Conservation (phyloP, 371 early-diverging fungal species). For the Vittaforma corneae region DNA sequence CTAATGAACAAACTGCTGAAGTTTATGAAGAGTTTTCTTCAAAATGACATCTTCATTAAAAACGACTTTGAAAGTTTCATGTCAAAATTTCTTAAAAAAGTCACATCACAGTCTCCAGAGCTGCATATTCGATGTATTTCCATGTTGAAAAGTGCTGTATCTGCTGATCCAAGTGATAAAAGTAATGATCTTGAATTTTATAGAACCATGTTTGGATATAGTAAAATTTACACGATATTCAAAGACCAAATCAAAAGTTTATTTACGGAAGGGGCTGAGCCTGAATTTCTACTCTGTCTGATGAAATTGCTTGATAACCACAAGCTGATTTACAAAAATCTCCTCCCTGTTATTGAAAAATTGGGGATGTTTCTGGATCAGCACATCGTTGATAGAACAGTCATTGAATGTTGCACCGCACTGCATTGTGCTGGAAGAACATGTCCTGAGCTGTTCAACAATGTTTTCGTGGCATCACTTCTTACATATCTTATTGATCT, state of each 20-base stretch:
- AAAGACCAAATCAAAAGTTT: conserved; percentile 29
- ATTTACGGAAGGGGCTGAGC: conserved; percentile 3
- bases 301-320: conserved; percentile 42
- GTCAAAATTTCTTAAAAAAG: background rate
- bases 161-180: background rate
- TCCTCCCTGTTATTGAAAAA: conserved; percentile 29
- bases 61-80: conserved; percentile 13
- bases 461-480: conserved; percentile 22
- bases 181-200: conserved; percentile 26
- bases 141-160: background rate
- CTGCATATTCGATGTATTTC: background rate
- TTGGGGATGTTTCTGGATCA: conserved; percentile 36
- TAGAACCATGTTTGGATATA: conserved; percentile 44
- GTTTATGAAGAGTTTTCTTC: conserved; percentile 2
- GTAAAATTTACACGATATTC: conserved; percentile 39
- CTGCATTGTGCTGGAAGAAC: conserved; percentile 10
- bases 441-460: conserved; percentile 16
- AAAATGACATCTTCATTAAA: background rate
- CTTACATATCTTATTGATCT: conserved; percentile 30
- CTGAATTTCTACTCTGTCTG: background rate
- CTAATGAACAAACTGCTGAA: background rate
- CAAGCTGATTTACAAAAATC: conserved; percentile 39
- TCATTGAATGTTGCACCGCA: conserved; percentile 38
- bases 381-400: conserved; percentile 45
- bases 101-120: background rate